phyloP scores from a whole-genome alignment of 305 asterid genomes.

The Solanum hybrid region DNA sequence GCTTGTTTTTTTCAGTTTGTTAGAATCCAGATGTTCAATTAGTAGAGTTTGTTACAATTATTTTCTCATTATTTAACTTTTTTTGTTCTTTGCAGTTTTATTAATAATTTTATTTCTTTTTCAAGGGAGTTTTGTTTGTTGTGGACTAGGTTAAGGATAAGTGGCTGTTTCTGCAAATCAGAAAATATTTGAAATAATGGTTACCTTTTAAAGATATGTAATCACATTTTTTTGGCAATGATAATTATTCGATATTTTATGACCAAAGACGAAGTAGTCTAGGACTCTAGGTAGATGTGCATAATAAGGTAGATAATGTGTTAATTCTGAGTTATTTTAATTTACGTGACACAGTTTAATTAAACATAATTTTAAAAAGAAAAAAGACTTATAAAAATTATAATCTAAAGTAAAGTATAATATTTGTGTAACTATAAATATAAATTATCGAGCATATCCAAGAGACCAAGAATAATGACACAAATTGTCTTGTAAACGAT shows the following conservation, averaged over 20 bases:
- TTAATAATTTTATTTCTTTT: background rate
- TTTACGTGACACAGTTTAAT: accelerated
- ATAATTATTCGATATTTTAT: background rate
- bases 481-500: background rate
- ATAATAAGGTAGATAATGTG: background rate
- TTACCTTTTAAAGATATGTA: background rate
- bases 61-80: background rate
- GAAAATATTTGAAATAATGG: background rate
- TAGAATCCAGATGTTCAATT: background rate
- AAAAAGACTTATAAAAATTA: background rate
- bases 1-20: background rate
- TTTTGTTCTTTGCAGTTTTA: background rate
- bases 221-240: background rate
- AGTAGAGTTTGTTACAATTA: background rate
- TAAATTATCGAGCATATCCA: background rate
- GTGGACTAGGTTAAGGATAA: background rate
- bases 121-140: background rate
- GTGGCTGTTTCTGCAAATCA: background rate
- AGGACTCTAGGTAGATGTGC: background rate
- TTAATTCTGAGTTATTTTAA: accelerated
- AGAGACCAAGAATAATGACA: background rate
- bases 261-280: background rate
- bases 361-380: background rate
- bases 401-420: background rate
- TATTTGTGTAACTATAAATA: background rate